Evolutionary conservation across 306 rosid genomes (phyloP).

Genomic region (Myrica gale): DNA sequence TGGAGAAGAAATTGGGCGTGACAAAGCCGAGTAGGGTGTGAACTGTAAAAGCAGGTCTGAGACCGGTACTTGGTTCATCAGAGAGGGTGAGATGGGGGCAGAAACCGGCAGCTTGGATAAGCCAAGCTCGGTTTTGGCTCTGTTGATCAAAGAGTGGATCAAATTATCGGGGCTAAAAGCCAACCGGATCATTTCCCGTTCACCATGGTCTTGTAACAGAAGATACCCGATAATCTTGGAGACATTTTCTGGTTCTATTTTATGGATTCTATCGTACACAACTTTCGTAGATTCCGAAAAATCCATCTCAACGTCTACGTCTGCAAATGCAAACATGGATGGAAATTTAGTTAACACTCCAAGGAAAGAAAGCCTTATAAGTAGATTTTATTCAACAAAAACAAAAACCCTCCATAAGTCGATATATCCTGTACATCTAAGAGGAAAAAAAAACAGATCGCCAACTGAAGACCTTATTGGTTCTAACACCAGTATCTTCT

Average conservation of each 20-base stretch:
- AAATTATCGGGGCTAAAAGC: conserved; percentile 45
- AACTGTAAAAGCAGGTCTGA: conserved; percentile 32
- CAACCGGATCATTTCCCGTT: conserved; percentile 42
- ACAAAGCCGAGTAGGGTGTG: conserved; percentile 15
- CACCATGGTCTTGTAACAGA: conserved; percentile 37
- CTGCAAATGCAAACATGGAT: conserved; percentile 7
- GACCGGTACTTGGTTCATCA: conserved; percentile 24
- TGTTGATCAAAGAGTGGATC: conserved; percentile 35
- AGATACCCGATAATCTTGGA: conserved; percentile 38
- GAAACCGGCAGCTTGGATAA: conserved; percentile 27
- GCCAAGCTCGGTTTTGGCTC: conserved; percentile 42
- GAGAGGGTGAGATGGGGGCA: conserved; percentile 37
- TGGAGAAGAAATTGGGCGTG: conserved; percentile 25
- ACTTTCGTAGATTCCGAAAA: conserved; percentile 33
- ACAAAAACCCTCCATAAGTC: background rate
- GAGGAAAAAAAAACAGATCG: background rate
- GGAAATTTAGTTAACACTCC: background rate
- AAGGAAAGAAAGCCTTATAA: background rate
- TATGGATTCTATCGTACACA: conserved; percentile 33
- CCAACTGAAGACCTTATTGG: conserved; percentile 3
- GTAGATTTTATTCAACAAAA: background rate
- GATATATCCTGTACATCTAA: background rate
- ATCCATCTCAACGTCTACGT: conserved; percentile 27
- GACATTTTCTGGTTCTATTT: conserved; percentile 39
- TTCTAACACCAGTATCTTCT: background rate